These are phyloP conservation scores for Apiospora malaysiana DNA, from an alignment of 2,329 filamentous ascomycete species.

Conservation along the genomic window DNA sequence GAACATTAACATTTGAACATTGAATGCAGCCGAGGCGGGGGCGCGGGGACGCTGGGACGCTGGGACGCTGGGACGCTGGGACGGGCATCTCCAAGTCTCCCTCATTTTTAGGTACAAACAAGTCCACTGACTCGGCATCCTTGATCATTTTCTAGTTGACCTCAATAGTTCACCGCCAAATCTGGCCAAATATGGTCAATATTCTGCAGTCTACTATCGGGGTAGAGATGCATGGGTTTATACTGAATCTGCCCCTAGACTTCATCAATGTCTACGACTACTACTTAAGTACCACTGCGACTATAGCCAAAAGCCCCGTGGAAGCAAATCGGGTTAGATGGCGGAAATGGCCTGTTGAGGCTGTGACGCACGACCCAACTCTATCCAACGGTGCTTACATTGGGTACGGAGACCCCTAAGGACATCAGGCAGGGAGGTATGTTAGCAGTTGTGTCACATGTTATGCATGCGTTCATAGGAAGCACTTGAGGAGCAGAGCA, in stretches of 20 bases:
- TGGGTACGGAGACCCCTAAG: too few species aligned
- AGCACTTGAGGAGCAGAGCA: neutral
- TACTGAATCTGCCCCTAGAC: neutral
- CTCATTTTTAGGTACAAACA: too few species aligned
- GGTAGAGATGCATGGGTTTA: neutral
- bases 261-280: too few species aligned
- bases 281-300: too few species aligned
- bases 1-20: too few species aligned
- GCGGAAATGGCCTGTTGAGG: neutral
- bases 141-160: neutral
- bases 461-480: neutral
- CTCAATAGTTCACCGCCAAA: neutral
- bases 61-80: too few species aligned
- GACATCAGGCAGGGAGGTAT: too few species aligned
- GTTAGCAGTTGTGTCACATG: neutral
- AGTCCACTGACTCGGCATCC: neutral
- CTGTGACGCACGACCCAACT: slow-evolving; percentile 9
- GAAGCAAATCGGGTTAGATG: neutral
- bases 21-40: neutral
- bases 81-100: neutral
- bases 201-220: neutral
- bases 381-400: neutral
- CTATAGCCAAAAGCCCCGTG: neutral
- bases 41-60: too few species aligned
- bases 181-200: neutral